Percentiles rank a stretch among this genome's conserved stretches.
phyloP scores from a whole-genome alignment of 192 early-diverging fungal genomes.

The Phycomyces blakesleeanus region DNA sequence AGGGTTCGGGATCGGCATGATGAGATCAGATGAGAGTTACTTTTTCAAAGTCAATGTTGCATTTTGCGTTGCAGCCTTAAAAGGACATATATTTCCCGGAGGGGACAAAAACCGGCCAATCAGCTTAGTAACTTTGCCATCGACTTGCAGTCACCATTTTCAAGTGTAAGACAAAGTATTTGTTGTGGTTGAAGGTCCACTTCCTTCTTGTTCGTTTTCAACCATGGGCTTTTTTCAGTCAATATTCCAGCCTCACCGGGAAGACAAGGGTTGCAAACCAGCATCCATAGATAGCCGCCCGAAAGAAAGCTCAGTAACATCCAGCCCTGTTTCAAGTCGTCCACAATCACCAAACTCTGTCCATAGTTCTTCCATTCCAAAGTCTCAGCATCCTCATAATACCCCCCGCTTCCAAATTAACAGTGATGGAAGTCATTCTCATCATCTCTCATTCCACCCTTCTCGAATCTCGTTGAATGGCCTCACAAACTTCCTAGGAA shows the following conservation, averaged over 20 bases:
- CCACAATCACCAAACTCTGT: neutral
- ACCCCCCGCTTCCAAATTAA: conserved; percentile 27
- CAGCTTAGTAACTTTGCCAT: too few relatives aligned
- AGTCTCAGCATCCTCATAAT: neutral
- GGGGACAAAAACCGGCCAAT: too few relatives aligned
- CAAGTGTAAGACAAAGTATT: neutral
- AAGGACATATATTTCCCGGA: too few relatives aligned
- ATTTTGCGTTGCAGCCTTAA: too few relatives aligned
- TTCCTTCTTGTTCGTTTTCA: neutral
- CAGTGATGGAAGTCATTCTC: conserved; percentile 30
- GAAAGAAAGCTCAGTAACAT: neutral
- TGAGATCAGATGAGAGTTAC: too few relatives aligned
- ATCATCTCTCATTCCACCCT: conserved; percentile 29
- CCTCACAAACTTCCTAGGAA: conserved; percentile 11
- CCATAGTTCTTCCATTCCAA: neutral
- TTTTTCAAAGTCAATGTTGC: too few relatives aligned
- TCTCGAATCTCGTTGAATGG: conserved; percentile 23
- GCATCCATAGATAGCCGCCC: too few relatives aligned
- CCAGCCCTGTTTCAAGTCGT: neutral
- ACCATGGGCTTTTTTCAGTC: conserved; percentile 13
- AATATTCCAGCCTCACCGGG: conserved; percentile 3
- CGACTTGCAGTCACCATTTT: neutral
- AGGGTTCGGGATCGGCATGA: too few relatives aligned
- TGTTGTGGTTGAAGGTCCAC: neutral
- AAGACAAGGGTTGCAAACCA: neutral